These are phyloP conservation scores for Hymenoscyphus salicellus DNA, from an alignment of 2,329 filamentous ascomycete genomes.

Conservation along the genomic window DNA sequence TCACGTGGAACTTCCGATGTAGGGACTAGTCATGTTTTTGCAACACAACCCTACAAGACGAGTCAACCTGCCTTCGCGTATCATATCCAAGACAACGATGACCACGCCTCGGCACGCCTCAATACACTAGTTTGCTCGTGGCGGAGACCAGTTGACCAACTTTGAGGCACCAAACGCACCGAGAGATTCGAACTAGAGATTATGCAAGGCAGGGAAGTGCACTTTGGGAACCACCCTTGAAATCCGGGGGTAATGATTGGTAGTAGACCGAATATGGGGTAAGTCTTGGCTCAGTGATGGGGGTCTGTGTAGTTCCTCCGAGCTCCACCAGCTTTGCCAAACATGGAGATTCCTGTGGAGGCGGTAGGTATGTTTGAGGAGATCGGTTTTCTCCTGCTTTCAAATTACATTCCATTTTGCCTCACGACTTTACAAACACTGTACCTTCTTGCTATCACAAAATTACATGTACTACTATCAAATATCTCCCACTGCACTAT, in stretches of 20 bases:
- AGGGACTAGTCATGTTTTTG: neutral
- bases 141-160: neutral
- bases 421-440: neutral
- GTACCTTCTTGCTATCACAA: neutral
- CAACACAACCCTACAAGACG: neutral
- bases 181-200: neutral
- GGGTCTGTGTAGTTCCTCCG: neutral
- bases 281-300: constrained; percentile 1
- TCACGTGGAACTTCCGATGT: neutral
- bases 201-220: neutral
- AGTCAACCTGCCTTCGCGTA: neutral
- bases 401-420: neutral
- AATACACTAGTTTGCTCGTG: neutral
- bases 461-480: neutral
- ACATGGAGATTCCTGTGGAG: neutral
- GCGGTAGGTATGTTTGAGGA: no score
- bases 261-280: neutral
- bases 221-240: neutral
- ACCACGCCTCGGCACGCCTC: neutral
- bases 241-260: neutral
- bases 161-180: neutral
- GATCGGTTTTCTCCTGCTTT: neutral
- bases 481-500: neutral
- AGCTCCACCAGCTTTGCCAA: neutral
- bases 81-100: neutral